phyloP scores from a whole-genome alignment of 1,139 yeast genomes.

The Candida smagusa region DNA sequence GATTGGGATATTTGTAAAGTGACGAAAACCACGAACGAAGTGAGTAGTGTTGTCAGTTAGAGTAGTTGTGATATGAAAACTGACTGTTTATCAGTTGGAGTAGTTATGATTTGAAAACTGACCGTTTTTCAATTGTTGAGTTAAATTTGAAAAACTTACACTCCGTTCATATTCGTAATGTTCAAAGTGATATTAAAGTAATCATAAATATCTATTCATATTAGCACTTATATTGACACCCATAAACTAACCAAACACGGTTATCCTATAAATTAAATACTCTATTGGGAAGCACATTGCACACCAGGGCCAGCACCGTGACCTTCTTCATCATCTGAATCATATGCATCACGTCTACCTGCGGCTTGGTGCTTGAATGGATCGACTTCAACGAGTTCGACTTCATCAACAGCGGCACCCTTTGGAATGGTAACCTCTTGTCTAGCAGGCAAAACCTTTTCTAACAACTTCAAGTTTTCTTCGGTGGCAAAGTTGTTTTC shows the following conservation, averaged over 20 bases:
- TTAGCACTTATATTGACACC: not conserved
- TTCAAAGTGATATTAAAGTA: no score
- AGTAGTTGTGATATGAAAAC: no score
- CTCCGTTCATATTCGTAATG: no score
- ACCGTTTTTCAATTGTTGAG: no score
- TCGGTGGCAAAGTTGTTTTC: slow-evolving; percentile 58
- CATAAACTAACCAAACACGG: not conserved
- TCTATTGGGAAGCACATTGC: slow-evolving; percentile 82
- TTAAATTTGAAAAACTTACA: no score
- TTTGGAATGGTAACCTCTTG: slow-evolving; percentile 51
- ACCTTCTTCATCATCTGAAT: slow-evolving; percentile 62
- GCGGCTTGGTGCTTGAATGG: slow-evolving; percentile 55
- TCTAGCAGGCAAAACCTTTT: slow-evolving; percentile 67
- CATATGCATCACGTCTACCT: slow-evolving; percentile 55
- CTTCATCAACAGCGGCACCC: slow-evolving; percentile 76
- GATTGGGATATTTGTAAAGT: no score
- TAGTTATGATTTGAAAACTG: no score
- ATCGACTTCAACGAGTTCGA: slow-evolving; percentile 64
- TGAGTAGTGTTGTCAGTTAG: no score
- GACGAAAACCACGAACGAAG: no score
- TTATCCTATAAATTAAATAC: slow-evolving; percentile 3
- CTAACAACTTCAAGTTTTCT: slow-evolving; percentile 64
- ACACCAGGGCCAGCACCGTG: slow-evolving; percentile 66
- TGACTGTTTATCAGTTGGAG: no score
- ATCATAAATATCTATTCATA: no score